Evolutionary conservation across 176 grass and related monocot species (phyloP).

Genomic region (Avena atlantica): DNA sequence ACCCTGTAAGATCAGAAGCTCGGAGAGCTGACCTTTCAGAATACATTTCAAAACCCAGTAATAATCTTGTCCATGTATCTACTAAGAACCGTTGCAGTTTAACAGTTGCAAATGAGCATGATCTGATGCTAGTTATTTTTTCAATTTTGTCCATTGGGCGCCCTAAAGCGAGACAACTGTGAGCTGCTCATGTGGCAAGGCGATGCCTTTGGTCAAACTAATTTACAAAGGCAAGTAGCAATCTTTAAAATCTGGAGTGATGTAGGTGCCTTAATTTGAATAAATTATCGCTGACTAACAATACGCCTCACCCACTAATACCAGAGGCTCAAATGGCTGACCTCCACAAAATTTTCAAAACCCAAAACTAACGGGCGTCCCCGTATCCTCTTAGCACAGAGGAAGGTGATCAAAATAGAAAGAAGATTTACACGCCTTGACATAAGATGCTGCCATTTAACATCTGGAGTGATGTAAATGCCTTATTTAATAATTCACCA

Average conservation of each 20-base stretch:
- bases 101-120: neutral
- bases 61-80: neutral
- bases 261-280: conserved; percentile 29
- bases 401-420: too few relatives aligned
- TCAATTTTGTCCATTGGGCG: neutral
- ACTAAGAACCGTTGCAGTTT: neutral
- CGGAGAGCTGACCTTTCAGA: neutral
- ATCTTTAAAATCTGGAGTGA: neutral
- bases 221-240: neutral
- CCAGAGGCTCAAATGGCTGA: conserved; percentile 21
- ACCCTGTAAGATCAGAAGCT: neutral
- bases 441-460: too few relatives aligned
- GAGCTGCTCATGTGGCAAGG: neutral
- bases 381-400: too few relatives aligned
- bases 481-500: conserved; percentile 36
- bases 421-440: too few relatives aligned
- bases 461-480: conserved; percentile 29
- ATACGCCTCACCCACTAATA: neutral
- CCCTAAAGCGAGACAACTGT: neutral
- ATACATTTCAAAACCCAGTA: neutral
- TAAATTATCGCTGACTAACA: conserved; percentile 36
- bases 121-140: neutral
- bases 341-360: conserved; percentile 19
- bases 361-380: neutral
- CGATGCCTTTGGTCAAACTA: conserved; percentile 31